phyloP scores from a whole-genome alignment of 495 filamentous ascomycete genomes.

The Haplographium delicatum region DNA sequence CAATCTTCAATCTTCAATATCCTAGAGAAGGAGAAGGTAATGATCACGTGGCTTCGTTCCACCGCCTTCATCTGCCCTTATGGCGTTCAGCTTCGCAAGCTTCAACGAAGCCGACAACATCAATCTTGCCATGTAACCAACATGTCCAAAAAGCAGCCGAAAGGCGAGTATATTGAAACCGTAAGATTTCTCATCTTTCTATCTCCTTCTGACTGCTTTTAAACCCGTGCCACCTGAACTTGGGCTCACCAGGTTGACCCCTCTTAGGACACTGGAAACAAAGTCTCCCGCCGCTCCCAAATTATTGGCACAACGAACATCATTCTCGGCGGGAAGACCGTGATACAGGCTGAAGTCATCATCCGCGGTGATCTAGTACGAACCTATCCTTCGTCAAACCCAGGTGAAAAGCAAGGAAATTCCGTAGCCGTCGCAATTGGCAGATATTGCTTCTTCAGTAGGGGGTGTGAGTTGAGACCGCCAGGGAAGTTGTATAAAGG shows the following conservation, averaged over 20 bases:
- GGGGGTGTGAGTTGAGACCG: conserved; percentile 67
- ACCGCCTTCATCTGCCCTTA: too few relatives aligned
- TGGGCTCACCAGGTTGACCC: background rate
- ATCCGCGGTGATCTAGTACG: conserved; percentile 87
- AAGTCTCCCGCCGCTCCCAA: conserved; percentile 84
- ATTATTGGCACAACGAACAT: conserved; percentile 96
- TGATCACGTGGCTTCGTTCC: too few relatives aligned
- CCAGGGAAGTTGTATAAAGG: conserved; percentile 69
- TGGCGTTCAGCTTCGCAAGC: too few relatives aligned
- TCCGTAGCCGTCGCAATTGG: conserved; percentile 78
- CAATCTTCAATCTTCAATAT: too few relatives aligned
- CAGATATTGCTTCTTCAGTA: conserved; percentile 78
- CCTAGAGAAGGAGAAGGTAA: too few relatives aligned
- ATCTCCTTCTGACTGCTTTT: background rate
- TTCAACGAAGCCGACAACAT: background rate
- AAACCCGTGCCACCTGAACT: background rate
- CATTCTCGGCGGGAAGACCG: conserved; percentile 91
- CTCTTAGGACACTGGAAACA: conserved; percentile 88
- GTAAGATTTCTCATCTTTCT: conserved; percentile 40
- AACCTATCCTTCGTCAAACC: conserved; percentile 27
- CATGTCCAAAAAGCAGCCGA: conserved; percentile 72
- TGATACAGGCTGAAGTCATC: conserved; percentile 85
- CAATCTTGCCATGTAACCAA: conserved; percentile 19
- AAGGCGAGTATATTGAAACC: conserved; percentile 96
- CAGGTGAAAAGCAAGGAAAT: conserved; percentile 15